A percentile compares a stretch with the other conserved stretches of the same genome.
Conservation (phyloP, 768 basidiomycete genomes). For the Rhodotorula diobovata region DNA sequence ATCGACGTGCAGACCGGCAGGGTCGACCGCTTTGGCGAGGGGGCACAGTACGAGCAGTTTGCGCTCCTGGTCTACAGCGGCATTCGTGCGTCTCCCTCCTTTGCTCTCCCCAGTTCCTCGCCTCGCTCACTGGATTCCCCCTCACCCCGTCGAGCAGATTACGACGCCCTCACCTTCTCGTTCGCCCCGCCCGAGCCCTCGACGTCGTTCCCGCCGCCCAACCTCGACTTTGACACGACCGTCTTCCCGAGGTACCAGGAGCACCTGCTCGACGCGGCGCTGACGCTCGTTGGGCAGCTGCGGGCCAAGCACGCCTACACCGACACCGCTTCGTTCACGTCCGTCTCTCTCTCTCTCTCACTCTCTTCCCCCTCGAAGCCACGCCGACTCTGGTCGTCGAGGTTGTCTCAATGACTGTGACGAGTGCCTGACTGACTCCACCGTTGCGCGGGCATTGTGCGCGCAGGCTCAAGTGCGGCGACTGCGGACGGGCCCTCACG, state of each 20-base stretch:
- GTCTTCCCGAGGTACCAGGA: constrained; percentile 48
- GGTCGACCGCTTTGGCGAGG: constrained; percentile 30
- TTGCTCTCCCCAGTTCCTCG: neutral
- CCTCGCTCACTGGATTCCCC: constrained; percentile 5
- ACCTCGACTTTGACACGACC: constrained; percentile 78
- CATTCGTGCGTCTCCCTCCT: constrained; percentile 54
- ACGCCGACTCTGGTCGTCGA: too few relatives aligned
- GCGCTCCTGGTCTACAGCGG: constrained; percentile 87
- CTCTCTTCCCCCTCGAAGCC: neutral
- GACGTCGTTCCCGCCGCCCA: constrained; percentile 26
- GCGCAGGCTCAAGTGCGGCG: constrained; percentile 49
- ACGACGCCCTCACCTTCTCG: constrained; percentile 81
- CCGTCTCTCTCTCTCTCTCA: constrained; percentile 41
- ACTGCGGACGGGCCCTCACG: constrained; percentile 77
- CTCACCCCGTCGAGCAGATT: constrained; percentile 51
- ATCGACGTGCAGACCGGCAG: constrained; percentile 22
- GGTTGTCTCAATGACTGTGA: too few relatives aligned
- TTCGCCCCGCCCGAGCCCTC: constrained; percentile 68
- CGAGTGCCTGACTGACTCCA: too few relatives aligned
- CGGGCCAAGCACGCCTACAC: constrained; percentile 68
- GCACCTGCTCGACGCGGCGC: constrained; percentile 50
- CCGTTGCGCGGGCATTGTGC: too few relatives aligned
- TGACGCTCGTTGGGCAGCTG: constrained; percentile 66
- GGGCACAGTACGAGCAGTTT: constrained; percentile 42
- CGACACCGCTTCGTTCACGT: constrained; percentile 78